Evolutionary conservation across 2,329 filamentous ascomycete species (phyloP), one percentile per base, ranked within the genome.

Genomic region (Monilinia fructicola): DNA sequence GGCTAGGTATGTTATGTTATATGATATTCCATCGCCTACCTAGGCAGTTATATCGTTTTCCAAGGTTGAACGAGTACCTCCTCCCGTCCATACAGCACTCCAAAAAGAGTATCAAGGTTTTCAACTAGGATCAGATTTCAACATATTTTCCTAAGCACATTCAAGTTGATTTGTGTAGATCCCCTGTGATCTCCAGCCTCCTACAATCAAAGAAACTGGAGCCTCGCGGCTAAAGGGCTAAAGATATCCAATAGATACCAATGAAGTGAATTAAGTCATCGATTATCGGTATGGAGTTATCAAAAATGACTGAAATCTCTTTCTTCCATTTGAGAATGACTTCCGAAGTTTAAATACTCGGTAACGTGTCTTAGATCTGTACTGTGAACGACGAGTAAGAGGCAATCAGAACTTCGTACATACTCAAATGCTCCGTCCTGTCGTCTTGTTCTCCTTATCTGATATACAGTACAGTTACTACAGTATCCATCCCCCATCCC

Each of bases 151-250:
- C 31, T 35, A 35, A 7, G 31, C 31, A 6, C 9, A 35, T 35
- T 35, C 31, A 35, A n/a, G 46, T 38, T 50, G 28, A 35, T 23
- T n/a, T 5, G n/a, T n/a, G 58, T 50, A 21, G 58, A 60, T 60
- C 58, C 58, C 44, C 58, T 60, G 58, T 44, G 44, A 7, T 50
- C 58, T 60, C 58, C 58, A 60, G 58, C 58, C 58, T 60, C 58
- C 44, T 26, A 52, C 58, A 50, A 42, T 2, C 14, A n/a, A 60
- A 40, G 58, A 60, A 60, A 50, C 31, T 60, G 42, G 56, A 60
- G 58, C 58, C 58, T 60, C 28, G 58, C 58, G 44, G 58, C 58
- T 60, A 60, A 60, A 26, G 21, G 58, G 31, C 28, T 50, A 38
- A 60, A 50, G 44, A 38, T 50, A 60, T 18, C 56, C 56, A 60